Conservation (phyloP, 495 filamentous ascomycete species). For the Aspergillus wentii region DNA sequence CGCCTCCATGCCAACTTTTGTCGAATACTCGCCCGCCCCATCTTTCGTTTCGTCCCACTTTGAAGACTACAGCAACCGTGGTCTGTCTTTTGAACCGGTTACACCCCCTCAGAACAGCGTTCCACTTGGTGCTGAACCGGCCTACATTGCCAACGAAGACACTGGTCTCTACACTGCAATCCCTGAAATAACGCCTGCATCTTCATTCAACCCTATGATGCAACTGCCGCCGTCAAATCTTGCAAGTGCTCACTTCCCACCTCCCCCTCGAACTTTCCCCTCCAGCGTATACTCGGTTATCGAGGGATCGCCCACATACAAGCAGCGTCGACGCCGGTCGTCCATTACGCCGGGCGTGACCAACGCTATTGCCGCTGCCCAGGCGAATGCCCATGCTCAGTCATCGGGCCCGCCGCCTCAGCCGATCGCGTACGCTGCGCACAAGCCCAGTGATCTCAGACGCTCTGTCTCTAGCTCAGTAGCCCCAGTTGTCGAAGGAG, state of each 20-base stretch:
- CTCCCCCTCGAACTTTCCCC: slow-evolving; percentile 61
- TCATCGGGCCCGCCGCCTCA: slow-evolving; percentile 26
- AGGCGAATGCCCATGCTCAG: slow-evolving; percentile 45
- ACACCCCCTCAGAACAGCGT: slow-evolving; percentile 89
- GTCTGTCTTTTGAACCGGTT: slow-evolving; percentile 91
- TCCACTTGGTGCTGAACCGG: slow-evolving; percentile 75
- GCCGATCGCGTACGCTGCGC: slow-evolving; percentile 49
- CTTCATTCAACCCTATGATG: slow-evolving; percentile 74
- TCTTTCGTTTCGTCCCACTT: slow-evolving; percentile 96
- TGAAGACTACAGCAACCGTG: slow-evolving; percentile 95
- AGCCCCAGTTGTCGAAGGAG: slow-evolving; percentile 72
- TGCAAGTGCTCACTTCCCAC: slow-evolving; percentile 66
- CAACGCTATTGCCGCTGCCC: slow-evolving; percentile 56
- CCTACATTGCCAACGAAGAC: slow-evolving; percentile 97
- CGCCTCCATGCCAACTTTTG: slow-evolving; percentile 93
- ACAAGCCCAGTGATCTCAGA: slow-evolving; percentile 79
- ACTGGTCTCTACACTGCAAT: slow-evolving; percentile 93
- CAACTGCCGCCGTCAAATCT: slow-evolving; percentile 86
- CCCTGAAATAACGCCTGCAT: slow-evolving; percentile 62
- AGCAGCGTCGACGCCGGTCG: slow-evolving; percentile 88
- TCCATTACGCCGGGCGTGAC: slow-evolving; percentile 76
- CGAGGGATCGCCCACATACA: slow-evolving; percentile 97
- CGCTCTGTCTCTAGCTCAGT: slow-evolving; percentile 89
- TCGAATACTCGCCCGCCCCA: slow-evolving; percentile 96
- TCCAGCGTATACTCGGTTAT: slow-evolving; percentile 92